A percentile compares a stretch with the other conserved stretches of the same genome.
These are phyloP conservation scores for Cymodocea nodosa DNA, from an alignment of 116 monocot genomes.

Conservation along the genomic window DNA sequence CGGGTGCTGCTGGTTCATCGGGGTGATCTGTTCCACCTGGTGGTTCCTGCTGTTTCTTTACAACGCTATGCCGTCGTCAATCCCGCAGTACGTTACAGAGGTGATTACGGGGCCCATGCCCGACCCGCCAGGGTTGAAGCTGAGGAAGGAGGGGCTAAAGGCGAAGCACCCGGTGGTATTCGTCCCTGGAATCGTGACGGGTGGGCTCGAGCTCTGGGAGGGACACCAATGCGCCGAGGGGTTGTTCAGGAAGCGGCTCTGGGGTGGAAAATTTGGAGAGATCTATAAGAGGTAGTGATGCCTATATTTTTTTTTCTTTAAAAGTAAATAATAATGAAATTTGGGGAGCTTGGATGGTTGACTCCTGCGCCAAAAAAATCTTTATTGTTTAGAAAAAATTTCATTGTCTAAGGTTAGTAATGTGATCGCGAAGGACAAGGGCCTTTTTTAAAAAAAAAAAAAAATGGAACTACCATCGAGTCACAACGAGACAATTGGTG, in stretches of 20 bases:
- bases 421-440: too few species aligned
- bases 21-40: slow-evolving; percentile 63
- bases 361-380: too few species aligned
- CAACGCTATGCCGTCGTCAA: slow-evolving; percentile 90
- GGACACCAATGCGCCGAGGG: slow-evolving; percentile 92
- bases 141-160: slow-evolving; percentile 68
- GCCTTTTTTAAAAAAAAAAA: too few species aligned
- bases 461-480: too few species aligned
- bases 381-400: too few species aligned
- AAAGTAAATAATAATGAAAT: neutral
- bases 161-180: slow-evolving; percentile 89
- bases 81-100: slow-evolving; percentile 94
- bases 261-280: slow-evolving; percentile 93
- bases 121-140: slow-evolving; percentile 87
- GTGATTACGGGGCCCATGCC: slow-evolving; percentile 80
- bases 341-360: too few species aligned
- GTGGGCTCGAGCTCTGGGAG: slow-evolving; percentile 96
- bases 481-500: too few species aligned
- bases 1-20: slow-evolving; percentile 82
- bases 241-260: slow-evolving; percentile 80
- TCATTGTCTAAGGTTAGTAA: too few species aligned
- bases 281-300: slow-evolving; percentile 67
- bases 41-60: slow-evolving; percentile 85
- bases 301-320: neutral
- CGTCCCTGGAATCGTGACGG: slow-evolving; percentile 97